Percentiles rank a stretch among this genome's conserved stretches.
These are phyloP conservation scores for Penicillium capsulatum DNA, from an alignment of 2,329 filamentous ascomycete genomes.

Conservation along the genomic window DNA sequence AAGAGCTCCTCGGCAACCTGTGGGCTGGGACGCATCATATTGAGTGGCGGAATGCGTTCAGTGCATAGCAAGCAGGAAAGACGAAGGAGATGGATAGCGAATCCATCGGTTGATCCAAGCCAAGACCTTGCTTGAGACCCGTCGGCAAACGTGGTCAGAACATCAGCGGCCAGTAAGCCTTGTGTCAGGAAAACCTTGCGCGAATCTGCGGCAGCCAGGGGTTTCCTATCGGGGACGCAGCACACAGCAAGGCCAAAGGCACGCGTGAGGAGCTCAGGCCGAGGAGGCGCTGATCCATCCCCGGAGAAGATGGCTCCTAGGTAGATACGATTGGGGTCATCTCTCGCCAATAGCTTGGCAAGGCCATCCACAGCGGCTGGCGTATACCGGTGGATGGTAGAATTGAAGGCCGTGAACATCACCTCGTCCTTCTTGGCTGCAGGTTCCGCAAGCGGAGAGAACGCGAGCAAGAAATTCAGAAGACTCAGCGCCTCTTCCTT, in stretches of 20 bases:
- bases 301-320: conserved; percentile 78
- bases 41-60: conserved; percentile 50
- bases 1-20: conserved; percentile 42
- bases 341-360: conserved; percentile 84
- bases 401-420: conserved; percentile 77
- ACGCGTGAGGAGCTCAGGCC: conserved; percentile 77
- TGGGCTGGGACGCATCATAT: conserved; percentile 31
- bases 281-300: conserved; percentile 60
- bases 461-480: conserved; percentile 83
- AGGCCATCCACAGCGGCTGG: conserved; percentile 85
- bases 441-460: conserved; percentile 75
- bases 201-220: conserved; percentile 68
- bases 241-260: conserved; percentile 84
- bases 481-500: conserved; percentile 84
- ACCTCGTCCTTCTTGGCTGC: conserved; percentile 54
- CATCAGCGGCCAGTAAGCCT: conserved; percentile 83
- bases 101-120: conserved; percentile 78
- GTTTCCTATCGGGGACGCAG: conserved; percentile 68
- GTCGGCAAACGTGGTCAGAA: conserved; percentile 74
- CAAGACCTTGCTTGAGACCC: conserved; percentile 69
- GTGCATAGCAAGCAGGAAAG: conserved; percentile 69
- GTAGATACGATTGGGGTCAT: conserved; percentile 84
- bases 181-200: conserved; percentile 90
- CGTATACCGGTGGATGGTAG: conserved; percentile 77
- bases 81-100: conserved; percentile 72